These are phyloP conservation scores for Aphanomyces invadans DNA, from an alignment of 352 stramenopile species.

Conservation along the genomic window DNA sequence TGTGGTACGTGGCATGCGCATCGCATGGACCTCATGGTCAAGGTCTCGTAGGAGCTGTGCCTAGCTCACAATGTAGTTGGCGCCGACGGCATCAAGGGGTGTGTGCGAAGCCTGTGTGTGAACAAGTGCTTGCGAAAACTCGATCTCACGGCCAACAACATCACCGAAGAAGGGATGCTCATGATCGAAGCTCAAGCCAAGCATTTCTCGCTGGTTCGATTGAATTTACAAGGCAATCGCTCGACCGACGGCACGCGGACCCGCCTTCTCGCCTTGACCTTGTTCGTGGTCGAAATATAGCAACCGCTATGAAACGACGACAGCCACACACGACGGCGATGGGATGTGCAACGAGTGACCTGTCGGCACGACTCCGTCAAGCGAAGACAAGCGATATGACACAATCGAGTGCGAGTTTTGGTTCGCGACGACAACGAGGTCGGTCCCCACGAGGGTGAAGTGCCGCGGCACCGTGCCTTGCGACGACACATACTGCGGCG, in stretches of 20 bases:
- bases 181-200: conserved; percentile 14
- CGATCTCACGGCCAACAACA: conserved; percentile 59
- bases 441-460: neutral
- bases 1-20: neutral
- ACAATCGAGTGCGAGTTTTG: conserved; percentile 22
- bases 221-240: conserved; percentile 16
- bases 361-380: neutral
- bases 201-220: conserved; percentile 10
- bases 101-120: conserved; percentile 42
- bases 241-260: neutral
- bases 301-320: neutral
- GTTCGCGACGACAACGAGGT: conserved; percentile 16
- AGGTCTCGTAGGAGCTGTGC: conserved; percentile 33
- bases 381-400: neutral
- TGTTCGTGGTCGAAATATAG: conserved; percentile 22
- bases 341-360: conserved; percentile 9
- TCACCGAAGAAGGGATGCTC: conserved; percentile 51
- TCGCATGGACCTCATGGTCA: too few species aligned
- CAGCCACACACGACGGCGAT: conserved; percentile 5
- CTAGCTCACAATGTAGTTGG: conserved; percentile 61
- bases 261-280: neutral
- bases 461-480: conserved; percentile 2
- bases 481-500: conserved; percentile 17
- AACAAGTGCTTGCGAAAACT: conserved; percentile 57
- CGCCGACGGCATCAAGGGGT: conserved; percentile 62